A percentile compares a stretch with the other conserved stretches of the same genome.
phyloP scores from a whole-genome alignment of 345 rosid species.

The Salix brachista region DNA sequence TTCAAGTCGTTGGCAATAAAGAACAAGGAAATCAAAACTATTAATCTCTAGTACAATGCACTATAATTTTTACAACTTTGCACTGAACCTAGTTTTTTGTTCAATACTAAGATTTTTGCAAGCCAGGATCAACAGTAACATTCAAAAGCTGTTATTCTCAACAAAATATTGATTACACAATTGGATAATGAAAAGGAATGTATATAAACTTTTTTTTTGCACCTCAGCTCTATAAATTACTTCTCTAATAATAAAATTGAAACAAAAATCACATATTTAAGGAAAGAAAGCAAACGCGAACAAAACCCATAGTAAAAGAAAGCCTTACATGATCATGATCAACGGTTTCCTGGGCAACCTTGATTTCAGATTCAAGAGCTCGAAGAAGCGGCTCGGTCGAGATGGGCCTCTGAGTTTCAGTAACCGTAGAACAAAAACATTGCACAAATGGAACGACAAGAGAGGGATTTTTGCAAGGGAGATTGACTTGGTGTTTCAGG shows the following conservation, averaged over 20 bases:
- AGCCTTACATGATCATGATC: constrained; percentile 44
- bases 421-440: constrained; percentile 36
- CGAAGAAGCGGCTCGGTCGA: constrained; percentile 56
- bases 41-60: too few relatives aligned
- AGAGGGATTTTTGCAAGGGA: constrained; percentile 14
- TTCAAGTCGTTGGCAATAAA: neutral
- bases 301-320: neutral
- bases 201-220: neutral
- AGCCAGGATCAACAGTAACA: neutral
- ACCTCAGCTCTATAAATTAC: neutral
- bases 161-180: neutral
- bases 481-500: constrained; percentile 13
- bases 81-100: neutral
- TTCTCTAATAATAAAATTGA: too few relatives aligned
- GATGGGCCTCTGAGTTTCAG: constrained; percentile 22
- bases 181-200: neutral
- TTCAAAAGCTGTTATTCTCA: neutral
- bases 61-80: too few relatives aligned
- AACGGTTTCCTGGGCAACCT: constrained; percentile 56
- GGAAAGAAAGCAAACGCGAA: neutral
- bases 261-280: neutral
- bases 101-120: neutral
- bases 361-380: constrained; percentile 63
- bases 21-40: neutral
- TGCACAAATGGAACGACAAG: constrained; percentile 8